Evolutionary conservation across 805 yeast species (phyloP).

Genomic region (Hagleromyces aurorensis): DNA sequence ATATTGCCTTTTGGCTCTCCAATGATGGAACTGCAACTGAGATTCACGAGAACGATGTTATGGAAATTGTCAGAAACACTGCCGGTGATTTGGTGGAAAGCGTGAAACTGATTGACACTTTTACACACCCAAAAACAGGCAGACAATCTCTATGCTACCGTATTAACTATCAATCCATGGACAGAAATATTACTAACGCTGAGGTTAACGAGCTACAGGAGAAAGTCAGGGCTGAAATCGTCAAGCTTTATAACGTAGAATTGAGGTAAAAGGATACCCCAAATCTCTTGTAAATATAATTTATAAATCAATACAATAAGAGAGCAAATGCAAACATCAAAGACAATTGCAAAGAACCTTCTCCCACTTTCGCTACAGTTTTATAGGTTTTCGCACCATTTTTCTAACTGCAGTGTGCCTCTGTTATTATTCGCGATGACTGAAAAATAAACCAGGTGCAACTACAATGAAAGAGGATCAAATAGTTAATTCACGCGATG

Average conservation of each 20-base stretch:
- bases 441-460: no score
- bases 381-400: no score
- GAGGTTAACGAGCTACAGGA: constrained; percentile 75
- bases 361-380: no score
- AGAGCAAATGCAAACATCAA: no score
- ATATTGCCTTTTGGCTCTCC: constrained; percentile 88
- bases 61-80: constrained; percentile 79
- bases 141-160: constrained; percentile 79
- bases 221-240: constrained; percentile 51
- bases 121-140: constrained; percentile 75
- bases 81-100: constrained; percentile 89
- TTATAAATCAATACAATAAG: no score
- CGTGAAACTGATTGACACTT: constrained; percentile 73
- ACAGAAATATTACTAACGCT: constrained; percentile 75
- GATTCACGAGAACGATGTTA: constrained; percentile 81
- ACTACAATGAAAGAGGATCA: no score
- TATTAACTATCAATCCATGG: constrained; percentile 92
- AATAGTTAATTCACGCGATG: no score
- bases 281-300: no score
- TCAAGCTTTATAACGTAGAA: constrained; percentile 45
- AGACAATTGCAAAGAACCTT: no score
- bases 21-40: constrained; percentile 22
- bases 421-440: no score
- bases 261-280: no score
- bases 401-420: no score